Percentiles rank a stretch among this genome's conserved stretches.
These are phyloP conservation scores for Pisolithus microcarpus DNA, from an alignment of 768 basidiomycete genomes.

Conservation along the genomic window DNA sequence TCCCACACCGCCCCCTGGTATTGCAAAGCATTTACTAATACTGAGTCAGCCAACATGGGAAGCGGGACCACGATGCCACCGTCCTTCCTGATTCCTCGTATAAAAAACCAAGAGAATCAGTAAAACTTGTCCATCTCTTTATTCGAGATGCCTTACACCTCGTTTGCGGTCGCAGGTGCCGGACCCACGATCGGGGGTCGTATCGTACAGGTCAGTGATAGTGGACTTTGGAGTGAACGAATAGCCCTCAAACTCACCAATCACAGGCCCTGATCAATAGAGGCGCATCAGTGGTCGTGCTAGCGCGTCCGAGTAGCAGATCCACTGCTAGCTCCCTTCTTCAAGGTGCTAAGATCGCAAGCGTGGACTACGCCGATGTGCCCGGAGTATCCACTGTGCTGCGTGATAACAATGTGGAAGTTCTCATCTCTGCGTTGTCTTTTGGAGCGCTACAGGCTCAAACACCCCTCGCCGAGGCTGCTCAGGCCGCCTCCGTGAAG, in stretches of 20 bases:
- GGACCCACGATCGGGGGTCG: slow-evolving; percentile 30
- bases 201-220: slow-evolving; percentile 21
- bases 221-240: background rate
- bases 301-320: slow-evolving; percentile 18
- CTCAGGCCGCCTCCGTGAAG: slow-evolving; percentile 31
- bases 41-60: no score
- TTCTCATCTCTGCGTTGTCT: slow-evolving; percentile 29
- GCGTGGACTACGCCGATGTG: slow-evolving; percentile 24
- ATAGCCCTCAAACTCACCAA: background rate
- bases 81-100: no score
- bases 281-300: slow-evolving; percentile 20
- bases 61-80: no score
- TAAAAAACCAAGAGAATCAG: no score
- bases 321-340: slow-evolving; percentile 14
- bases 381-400: slow-evolving; percentile 20
- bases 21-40: no score
- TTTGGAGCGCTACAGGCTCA: slow-evolving; percentile 21
- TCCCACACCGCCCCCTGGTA: no score
- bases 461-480: slow-evolving; percentile 26
- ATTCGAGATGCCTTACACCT: slow-evolving; percentile 22
- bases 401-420: slow-evolving; percentile 26
- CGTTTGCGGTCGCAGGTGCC: slow-evolving; percentile 31
- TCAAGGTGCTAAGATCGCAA: slow-evolving; percentile 20
- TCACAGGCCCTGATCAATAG: slow-evolving; percentile 16
- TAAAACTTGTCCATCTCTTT: background rate